Percentiles rank a stretch among this genome's conserved stretches.
phyloP scores from a whole-genome alignment of 805 yeast genomes.

The Wickerhamiella dianesei region DNA sequence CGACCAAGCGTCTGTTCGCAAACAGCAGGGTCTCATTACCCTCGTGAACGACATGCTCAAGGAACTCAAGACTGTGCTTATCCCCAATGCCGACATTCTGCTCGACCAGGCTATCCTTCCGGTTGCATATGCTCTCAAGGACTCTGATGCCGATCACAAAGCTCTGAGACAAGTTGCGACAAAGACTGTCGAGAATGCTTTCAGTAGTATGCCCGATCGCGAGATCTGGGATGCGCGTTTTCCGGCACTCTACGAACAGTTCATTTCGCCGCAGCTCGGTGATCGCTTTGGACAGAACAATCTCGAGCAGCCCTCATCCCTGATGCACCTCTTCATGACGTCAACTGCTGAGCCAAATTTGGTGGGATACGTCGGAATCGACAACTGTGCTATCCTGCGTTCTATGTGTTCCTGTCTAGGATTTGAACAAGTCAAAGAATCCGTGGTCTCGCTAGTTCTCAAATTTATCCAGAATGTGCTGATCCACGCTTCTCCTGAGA shows the following conservation, averaged over 20 bases:
- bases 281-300: slow-evolving; percentile 58
- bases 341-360: slow-evolving; percentile 41
- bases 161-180: slow-evolving; percentile 53
- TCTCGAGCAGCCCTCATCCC: slow-evolving; percentile 67
- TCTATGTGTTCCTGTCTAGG: slow-evolving; percentile 45
- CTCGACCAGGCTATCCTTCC: slow-evolving; percentile 23
- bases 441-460: slow-evolving; percentile 53
- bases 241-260: slow-evolving; percentile 36
- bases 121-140: slow-evolving; percentile 1
- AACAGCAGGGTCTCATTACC: slow-evolving; percentile 44
- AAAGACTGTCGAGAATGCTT: slow-evolving; percentile 46
- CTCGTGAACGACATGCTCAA: slow-evolving; percentile 42
- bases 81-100: slow-evolving; percentile 35
- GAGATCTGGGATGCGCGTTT: slow-evolving; percentile 43
- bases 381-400: slow-evolving; percentile 39
- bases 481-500: not conserved
- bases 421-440: slow-evolving; percentile 47
- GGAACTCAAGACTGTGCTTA: slow-evolving; percentile 46
- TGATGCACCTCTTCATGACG: slow-evolving; percentile 49
- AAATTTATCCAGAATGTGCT: slow-evolving; percentile 24
- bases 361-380: slow-evolving; percentile 39
- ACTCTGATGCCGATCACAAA: slow-evolving; percentile 33
- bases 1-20: slow-evolving; percentile 7
- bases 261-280: slow-evolving; percentile 52
- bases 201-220: slow-evolving; percentile 37